Evolutionary conservation across 2,329 filamentous ascomycete genomes (phyloP), one percentile per base, ranked within the genome.

Genomic region (Fusarium oligoseptatum): DNA sequence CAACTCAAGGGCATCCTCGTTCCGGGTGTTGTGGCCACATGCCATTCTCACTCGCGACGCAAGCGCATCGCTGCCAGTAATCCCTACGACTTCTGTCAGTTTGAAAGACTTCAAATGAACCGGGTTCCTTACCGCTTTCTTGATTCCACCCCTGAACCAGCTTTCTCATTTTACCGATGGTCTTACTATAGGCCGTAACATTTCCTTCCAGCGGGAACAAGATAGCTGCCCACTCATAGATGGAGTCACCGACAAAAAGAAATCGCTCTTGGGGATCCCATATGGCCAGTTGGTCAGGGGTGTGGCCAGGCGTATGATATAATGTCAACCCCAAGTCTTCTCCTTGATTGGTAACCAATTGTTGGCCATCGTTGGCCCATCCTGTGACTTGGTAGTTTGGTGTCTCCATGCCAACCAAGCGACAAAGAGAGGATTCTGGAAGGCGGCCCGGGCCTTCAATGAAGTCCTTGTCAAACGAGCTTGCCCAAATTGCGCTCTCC

Each of bases 301-400:
- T 87, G 72, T 87, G 85, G 15, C 86, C 86, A 3, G 85, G 85
- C 0, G 84, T 84, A 22, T 87, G 84, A 10, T 87, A 77, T 29
- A 87, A 81, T n/a, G 80, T 82, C 32, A 87, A 79, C 2, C 80
- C 79, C 14, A 86, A 78, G 12, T 77, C 72, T 3, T 68, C 43
- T 2, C 61, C 61, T n/a, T 6, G 22, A 12, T 55, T 66, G 27
- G 68, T 60, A 39, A 68, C 76, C 6, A 86, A 76, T 22, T 74
- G 72, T 39, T 83, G 80, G 20, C 82, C 79, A 41, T 86, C 80
- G 12, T 77, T 68, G 11, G 83, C 84, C 84, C 84, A 87, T 24
- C 83, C 69, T 2, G 83, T 82, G 4, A 87, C 80, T 12, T 72
- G 74, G 75, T 86, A 87, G 43, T 79, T 55, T 1, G 85, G 85